These are phyloP conservation scores for Bryopsis sp. DNA, from an alignment of 139 green algal species.

Conservation along the genomic window DNA sequence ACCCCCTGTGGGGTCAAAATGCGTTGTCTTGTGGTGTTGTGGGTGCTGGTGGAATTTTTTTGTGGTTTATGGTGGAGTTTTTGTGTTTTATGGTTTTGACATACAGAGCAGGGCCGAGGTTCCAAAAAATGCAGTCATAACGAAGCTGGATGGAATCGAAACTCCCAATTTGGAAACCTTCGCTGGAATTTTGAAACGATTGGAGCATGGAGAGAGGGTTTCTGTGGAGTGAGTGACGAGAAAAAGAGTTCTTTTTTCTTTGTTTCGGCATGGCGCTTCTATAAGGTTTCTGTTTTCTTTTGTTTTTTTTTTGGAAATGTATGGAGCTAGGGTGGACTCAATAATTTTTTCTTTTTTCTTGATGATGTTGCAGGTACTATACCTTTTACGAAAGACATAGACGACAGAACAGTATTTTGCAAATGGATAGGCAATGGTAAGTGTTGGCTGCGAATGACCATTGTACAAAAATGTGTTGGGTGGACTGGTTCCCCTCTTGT, in stretches of 20 bases:
- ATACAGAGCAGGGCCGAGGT: slow-evolving; percentile 48
- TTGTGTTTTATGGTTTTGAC: too few species aligned
- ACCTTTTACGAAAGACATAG: slow-evolving; percentile 6
- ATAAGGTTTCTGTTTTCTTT: neutral
- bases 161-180: slow-evolving; percentile 55
- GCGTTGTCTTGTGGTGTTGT: neutral
- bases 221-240: slow-evolving; percentile 64
- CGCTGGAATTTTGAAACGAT: slow-evolving; percentile 24
- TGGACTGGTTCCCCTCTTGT: too few species aligned
- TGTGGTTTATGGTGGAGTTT: too few species aligned
- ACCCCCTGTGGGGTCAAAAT: too few species aligned
- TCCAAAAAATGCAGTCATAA: slow-evolving; percentile 76
- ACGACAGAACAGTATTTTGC: slow-evolving; percentile 27
- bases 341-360: neutral
- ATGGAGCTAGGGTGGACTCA: neutral
- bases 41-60: neutral
- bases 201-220: slow-evolving; percentile 45
- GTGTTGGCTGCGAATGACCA: slow-evolving; percentile 8
- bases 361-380: slow-evolving; percentile 3
- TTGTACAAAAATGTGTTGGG: too few species aligned
- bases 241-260: neutral
- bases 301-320: too few species aligned
- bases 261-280: neutral
- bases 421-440: slow-evolving; percentile 62
- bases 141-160: slow-evolving; percentile 37